phyloP scores from a whole-genome alignment of 768 basidiomycete genomes.

The Boletus eberwhitei region DNA sequence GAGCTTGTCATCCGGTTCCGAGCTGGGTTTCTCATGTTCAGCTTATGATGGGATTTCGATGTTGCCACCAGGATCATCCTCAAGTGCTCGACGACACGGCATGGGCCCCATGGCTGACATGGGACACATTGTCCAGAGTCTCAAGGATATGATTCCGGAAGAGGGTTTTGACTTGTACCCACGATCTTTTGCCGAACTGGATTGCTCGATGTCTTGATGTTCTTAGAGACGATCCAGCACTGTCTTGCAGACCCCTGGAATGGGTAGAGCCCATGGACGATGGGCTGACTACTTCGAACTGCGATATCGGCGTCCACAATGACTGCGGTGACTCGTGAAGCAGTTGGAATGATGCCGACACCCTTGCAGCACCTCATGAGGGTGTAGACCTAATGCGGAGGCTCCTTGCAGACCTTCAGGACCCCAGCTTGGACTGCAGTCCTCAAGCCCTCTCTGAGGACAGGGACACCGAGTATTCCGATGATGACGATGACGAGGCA shows the following conservation, averaged over 20 bases:
- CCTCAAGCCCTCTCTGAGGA: slow-evolving; percentile 5
- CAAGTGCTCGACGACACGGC: slow-evolving; percentile 7
- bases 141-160: not conserved
- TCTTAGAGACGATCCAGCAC: not conserved
- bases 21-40: not conserved
- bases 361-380: not conserved
- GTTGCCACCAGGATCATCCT: not conserved
- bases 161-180: not conserved
- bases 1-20: not conserved
- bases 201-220: not conserved
- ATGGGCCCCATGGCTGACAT: slow-evolving; percentile 12
- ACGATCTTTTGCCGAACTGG: not conserved
- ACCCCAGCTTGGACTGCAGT: slow-evolving; percentile 7
- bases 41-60: not conserved
- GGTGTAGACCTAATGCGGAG: slow-evolving; percentile 10
- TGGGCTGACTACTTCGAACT: not conserved
- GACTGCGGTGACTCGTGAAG: not conserved
- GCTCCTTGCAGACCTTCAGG: slow-evolving; percentile 13
- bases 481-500: not conserved
- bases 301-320: not conserved
- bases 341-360: not conserved
- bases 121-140: not conserved
- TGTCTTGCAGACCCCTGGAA: not conserved
- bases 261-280: not conserved
- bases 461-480: not conserved